A percentile compares a stretch with the other conserved stretches of the same genome.
These are phyloP conservation scores for Cytospora piceicola DNA, from an alignment of 2,329 filamentous ascomycete genomes.

Conservation along the genomic window DNA sequence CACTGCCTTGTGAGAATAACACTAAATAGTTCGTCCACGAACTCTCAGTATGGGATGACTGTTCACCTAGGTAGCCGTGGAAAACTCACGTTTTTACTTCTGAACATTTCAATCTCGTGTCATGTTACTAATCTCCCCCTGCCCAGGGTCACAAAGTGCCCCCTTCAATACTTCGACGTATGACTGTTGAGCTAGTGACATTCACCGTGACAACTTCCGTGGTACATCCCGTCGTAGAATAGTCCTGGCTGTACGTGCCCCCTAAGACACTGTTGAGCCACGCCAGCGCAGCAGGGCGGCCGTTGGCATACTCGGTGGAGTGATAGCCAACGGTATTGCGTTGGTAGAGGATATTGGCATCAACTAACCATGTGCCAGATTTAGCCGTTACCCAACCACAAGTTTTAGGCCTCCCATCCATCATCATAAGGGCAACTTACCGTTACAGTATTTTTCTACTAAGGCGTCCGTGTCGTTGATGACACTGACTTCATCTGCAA, in stretches of 20 bases:
- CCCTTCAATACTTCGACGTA: background rate
- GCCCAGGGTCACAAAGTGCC: background rate
- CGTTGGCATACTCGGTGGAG: constrained; percentile 34
- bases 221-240: constrained; percentile 18
- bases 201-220: constrained; percentile 15
- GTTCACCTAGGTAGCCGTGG: no score
- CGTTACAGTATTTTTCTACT: constrained; percentile 46
- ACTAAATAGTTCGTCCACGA: no score
- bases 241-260: constrained; percentile 18
- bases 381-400: background rate
- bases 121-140: background rate
- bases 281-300: constrained; percentile 16
- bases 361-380: constrained; percentile 30
- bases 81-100: no score
- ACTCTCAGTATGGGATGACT: no score
- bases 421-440: constrained; percentile 18
- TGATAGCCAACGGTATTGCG: constrained; percentile 51
- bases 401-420: no score
- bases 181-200: constrained; percentile 12
- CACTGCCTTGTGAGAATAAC: no score
- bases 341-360: constrained; percentile 48
- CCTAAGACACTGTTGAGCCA: constrained; percentile 22
- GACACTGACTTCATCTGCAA: constrained; percentile 49
- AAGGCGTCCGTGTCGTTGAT: constrained; percentile 49
- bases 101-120: no score